phyloP scores from a whole-genome alignment of 164 flowering plant genomes.

The Buxus sempervirens region DNA sequence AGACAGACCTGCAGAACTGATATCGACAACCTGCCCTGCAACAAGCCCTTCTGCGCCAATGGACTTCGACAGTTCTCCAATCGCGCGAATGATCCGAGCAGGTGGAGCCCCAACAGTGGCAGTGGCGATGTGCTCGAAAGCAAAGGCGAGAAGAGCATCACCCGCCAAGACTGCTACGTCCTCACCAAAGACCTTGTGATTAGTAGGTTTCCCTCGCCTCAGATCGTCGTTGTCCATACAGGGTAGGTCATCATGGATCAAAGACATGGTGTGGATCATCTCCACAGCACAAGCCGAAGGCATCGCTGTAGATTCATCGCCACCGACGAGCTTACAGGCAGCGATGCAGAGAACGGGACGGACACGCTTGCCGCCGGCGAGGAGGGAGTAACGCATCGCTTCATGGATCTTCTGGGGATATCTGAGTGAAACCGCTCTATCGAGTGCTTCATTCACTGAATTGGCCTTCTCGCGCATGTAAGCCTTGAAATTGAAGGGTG shows the following conservation, averaged over 20 bases:
- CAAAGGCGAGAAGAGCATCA: slow-evolving; percentile 55
- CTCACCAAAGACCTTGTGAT: slow-evolving; percentile 67
- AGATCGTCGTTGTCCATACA: slow-evolving; percentile 74
- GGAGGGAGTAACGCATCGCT: slow-evolving; percentile 66
- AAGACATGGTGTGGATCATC: slow-evolving; percentile 79
- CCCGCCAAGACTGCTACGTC: slow-evolving; percentile 67
- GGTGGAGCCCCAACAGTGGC: slow-evolving; percentile 36
- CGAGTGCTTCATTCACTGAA: slow-evolving; percentile 52
- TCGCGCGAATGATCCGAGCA: slow-evolving; percentile 32
- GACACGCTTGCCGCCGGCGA: slow-evolving; percentile 72
- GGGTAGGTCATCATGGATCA: slow-evolving; percentile 75
- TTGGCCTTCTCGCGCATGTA: slow-evolving; percentile 41
- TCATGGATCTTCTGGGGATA: slow-evolving; percentile 60
- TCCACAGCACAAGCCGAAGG: slow-evolving; percentile 72
- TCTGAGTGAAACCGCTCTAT: slow-evolving; percentile 37
- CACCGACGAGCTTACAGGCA: slow-evolving; percentile 74
- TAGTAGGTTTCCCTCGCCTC: slow-evolving; percentile 70
- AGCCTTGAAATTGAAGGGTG: slow-evolving; percentile 42
- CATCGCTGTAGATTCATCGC: slow-evolving; percentile 45
- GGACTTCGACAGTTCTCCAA: slow-evolving; percentile 47
- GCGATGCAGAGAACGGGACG: slow-evolving; percentile 65
- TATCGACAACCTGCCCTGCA: slow-evolving; percentile 62
- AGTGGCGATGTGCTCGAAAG: slow-evolving; percentile 57
- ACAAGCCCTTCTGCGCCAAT: slow-evolving; percentile 61
- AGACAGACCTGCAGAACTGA: slow-evolving; percentile 36